A percentile compares a stretch with the other conserved stretches of the same genome.
Conservation (phyloP, 352 stramenopile genomes). For the Pythium plurisporium region DNA sequence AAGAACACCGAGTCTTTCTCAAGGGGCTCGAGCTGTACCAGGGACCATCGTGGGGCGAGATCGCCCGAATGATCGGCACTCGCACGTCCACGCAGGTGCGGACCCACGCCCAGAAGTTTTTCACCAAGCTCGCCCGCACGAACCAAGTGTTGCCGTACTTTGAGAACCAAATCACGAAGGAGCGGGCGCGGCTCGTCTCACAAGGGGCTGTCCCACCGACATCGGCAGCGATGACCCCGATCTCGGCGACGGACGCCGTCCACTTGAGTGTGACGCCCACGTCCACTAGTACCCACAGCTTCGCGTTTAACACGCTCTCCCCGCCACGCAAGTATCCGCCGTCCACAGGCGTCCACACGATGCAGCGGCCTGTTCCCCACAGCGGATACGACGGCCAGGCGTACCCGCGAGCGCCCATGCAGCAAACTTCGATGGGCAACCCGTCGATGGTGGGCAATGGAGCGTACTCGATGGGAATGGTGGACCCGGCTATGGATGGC, state of each 20-base stretch:
- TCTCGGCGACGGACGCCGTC: neutral
- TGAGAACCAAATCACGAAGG: slow-evolving; percentile 68
- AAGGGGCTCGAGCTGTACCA: slow-evolving; percentile 80
- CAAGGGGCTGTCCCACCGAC: slow-evolving; percentile 28
- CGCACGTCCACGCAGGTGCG: slow-evolving; percentile 82
- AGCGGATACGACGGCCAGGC: slow-evolving; percentile 14
- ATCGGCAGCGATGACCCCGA: neutral
- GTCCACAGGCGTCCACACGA: neutral
- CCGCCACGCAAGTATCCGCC: slow-evolving; percentile 28
- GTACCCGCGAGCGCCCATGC: slow-evolving; percentile 1
- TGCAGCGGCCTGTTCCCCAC: neutral
- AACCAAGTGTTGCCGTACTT: slow-evolving; percentile 76
- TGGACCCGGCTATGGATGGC: slow-evolving; percentile 6
- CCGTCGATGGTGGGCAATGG: no score
- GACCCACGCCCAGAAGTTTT: slow-evolving; percentile 88
- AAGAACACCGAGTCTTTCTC: slow-evolving; percentile 76
- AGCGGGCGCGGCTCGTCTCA: slow-evolving; percentile 48
- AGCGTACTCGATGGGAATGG: neutral
- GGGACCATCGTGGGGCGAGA: slow-evolving; percentile 76
- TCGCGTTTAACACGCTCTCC: slow-evolving; percentile 38
- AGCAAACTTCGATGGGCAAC: no score
- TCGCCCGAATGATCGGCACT: slow-evolving; percentile 76
- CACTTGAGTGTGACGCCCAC: slow-evolving; percentile 42
- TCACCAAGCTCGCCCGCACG: slow-evolving; percentile 76
- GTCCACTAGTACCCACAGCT: slow-evolving; percentile 29